phyloP scores from a whole-genome alignment of 225 moss, liverwort and hornwort genomes.

The Marchantia polymorpha region DNA sequence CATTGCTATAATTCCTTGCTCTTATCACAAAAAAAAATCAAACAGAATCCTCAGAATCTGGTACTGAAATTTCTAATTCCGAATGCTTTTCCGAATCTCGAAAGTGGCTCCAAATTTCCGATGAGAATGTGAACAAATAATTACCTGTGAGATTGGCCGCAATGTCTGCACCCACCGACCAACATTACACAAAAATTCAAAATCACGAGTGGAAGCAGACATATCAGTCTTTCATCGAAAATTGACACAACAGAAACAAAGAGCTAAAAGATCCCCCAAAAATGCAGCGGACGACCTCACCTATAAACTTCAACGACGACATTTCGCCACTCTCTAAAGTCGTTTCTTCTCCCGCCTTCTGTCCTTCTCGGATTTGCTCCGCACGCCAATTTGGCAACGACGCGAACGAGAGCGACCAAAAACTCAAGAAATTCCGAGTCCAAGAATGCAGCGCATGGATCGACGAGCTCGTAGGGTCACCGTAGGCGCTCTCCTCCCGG shows the following conservation, averaged over 20 bases:
- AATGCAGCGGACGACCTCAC: neutral
- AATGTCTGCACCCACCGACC: constrained; percentile 50
- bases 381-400: no score
- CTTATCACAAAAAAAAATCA: neutral
- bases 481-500: no score
- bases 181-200: neutral
- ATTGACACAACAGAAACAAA: neutral
- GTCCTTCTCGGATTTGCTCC: no score
- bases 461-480: no score
- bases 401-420: no score
- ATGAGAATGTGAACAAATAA: neutral
- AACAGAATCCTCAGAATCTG: neutral
- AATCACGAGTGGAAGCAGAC: neutral
- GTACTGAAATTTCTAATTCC: neutral
- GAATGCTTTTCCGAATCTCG: neutral
- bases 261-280: neutral
- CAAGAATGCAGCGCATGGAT: no score
- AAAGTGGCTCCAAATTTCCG: neutral
- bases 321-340: neutral
- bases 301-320: constrained; percentile 19
- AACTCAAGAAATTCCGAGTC: no score
- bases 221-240: neutral
- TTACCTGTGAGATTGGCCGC: constrained; percentile 90
- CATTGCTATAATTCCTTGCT: neutral
- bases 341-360: no score